Percentiles rank a stretch among this genome's conserved stretches.
phyloP scores from a whole-genome alignment of 306 rosid genomes.

The Trifolium pratense region DNA sequence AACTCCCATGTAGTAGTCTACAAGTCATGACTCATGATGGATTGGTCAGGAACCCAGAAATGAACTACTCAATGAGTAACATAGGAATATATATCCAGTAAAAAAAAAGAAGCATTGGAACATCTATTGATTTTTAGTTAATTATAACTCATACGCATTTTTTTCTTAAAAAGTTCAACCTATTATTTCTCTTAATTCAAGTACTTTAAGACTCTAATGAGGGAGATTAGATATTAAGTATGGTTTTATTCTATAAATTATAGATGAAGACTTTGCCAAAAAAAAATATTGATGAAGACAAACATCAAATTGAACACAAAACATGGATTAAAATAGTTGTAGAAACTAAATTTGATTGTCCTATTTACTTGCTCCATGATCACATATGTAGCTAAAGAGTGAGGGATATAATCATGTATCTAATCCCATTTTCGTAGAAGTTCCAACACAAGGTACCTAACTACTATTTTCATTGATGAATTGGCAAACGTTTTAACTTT shows the following conservation, averaged over 20 bases:
- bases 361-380: neutral
- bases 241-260: too few species aligned
- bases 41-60: neutral
- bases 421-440: neutral
- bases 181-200: too few species aligned
- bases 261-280: neutral
- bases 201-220: neutral
- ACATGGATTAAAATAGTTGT: neutral
- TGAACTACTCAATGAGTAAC: neutral
- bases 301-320: neutral
- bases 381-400: neutral
- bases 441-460: neutral
- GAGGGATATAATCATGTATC: neutral
- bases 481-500: neutral
- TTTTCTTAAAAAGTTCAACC: too few species aligned
- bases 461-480: neutral
- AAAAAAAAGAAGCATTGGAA: neutral
- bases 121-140: too few species aligned
- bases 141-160: too few species aligned
- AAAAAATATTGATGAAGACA: neutral
- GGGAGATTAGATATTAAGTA: neutral
- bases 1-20: neutral
- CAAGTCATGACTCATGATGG: conserved; percentile 10
- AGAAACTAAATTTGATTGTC: neutral
- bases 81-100: neutral